Percentiles rank a stretch among this genome's conserved stretches.
phyloP scores from a whole-genome alignment of 2,329 filamentous ascomycete species.

The Fusarium sp. region DNA sequence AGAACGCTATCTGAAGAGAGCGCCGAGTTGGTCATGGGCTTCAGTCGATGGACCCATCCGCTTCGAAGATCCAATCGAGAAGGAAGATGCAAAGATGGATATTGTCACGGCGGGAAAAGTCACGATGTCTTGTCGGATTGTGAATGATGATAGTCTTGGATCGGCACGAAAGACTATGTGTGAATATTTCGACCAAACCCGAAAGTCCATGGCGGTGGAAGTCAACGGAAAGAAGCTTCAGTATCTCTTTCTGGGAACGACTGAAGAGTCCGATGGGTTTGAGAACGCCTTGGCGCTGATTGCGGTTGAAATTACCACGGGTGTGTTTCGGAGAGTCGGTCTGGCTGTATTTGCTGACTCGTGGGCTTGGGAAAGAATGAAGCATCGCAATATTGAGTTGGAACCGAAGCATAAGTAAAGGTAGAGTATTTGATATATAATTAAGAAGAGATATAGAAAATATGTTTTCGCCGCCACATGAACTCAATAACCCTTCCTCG shows the following conservation, averaged over 20 bases:
- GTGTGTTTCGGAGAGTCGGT: not conserved
- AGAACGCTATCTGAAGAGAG: not conserved
- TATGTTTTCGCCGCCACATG: too few species aligned
- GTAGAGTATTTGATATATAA: not conserved
- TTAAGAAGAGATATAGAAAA: not conserved
- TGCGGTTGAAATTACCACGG: rapidly evolving
- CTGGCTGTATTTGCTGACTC: rapidly evolving
- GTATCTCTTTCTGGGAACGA: not conserved
- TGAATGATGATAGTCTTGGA: too few species aligned
- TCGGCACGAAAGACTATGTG: rapidly evolving
- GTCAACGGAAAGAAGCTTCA: rapidly evolving
- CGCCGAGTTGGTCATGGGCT: not conserved
- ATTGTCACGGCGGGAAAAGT: rapidly evolving
- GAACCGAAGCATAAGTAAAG: not conserved
- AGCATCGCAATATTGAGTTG: not conserved
- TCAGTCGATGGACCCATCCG: not conserved
- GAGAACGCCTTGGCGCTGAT: not conserved
- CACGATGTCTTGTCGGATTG: not conserved
- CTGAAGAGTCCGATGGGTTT: rapidly evolving
- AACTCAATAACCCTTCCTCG: not conserved
- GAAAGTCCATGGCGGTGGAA: rapidly evolving
- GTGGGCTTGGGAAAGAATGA: rapidly evolving
- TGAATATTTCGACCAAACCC: not conserved
- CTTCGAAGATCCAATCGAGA: rapidly evolving
- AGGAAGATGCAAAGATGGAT: not conserved